Base-by-base conservation (phyloP, 306 rosid genomes). In the Dalbergia cultrata region DNA sequence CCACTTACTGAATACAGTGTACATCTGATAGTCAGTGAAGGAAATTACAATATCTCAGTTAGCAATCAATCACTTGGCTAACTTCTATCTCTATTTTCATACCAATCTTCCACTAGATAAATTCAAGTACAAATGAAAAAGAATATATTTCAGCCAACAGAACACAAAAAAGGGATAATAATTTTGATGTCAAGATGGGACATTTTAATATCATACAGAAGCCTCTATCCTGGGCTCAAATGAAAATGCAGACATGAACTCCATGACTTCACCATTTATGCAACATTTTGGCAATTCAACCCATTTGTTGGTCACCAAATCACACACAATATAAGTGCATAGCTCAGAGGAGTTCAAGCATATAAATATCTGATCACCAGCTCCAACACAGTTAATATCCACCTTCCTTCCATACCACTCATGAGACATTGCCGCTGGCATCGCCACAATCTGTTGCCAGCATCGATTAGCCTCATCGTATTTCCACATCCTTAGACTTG, bases 171-270 rank as follows among this genome's bases (percentile, higher is more conserved):
- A 17, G 43, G 49, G 41, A 37, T 37, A 7, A 37, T 37, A 7
- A 37, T 37, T 5, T 41, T 70, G 41, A 35, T 34, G 50, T 8
- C 44, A 34, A 9, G 11, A 45, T 12, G 18, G 10, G 66, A 31
- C 13, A 56, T 43, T 74, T 60, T 13, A 53, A n/a, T n/a, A 43
- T 90, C 86, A 92, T 5, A 91, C 85, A 70, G 83, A 80, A 76
- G 93, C 98, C 86, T 95, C 99, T 56, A 95, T 93, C 85, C 99
- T 87, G 2, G 99, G 99, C 89, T 95, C 92, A 60, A 95, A 90
- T 17, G 98, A 87, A 81, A 93, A 90, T 18, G 98, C 95, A 78
- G 97, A 93, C 97, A 91, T 88, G 80, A 95, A 95, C 83, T 93
- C 94, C 10, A 88, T 58, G 72, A 88, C 87, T 84, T 86, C 88